Base-by-base conservation (phyloP, 495 filamentous ascomycete species). In the Trichoderma erinaceum region DNA sequence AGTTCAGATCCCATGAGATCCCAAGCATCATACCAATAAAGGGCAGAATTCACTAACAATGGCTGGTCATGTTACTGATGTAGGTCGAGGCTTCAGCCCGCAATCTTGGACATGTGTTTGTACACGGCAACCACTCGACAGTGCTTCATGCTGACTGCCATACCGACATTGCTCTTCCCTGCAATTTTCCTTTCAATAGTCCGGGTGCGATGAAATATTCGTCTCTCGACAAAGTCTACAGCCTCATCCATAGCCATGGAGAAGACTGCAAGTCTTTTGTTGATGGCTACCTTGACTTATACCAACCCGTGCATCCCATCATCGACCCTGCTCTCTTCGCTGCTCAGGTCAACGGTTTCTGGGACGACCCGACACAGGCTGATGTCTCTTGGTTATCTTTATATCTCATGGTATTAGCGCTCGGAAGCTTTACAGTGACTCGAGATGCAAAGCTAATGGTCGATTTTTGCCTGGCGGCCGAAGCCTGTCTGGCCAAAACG, bases 281-380 rank as follows among this genome's bases (percentile, higher is more conserved):
- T 21, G 18, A 52, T 7, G 48, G 18, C 48, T 52, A 52, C 11
- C 10, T 52, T 21, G 48, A 3, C 8, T 2, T 52, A 6, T 52
- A 52, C 48, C 48, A 52, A n/a, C 48, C 48, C 8, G 48, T 52
- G 18, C 48, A 52, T 52, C 48, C 48, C 5, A 52, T 52, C 48
- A 21, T 52, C n/a, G 48, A 52, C 6, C 18, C 48, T 23, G 18
- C 48, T 52, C 48, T 16, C 48, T 52, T 52, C 48, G 8, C 21
- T 11, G 21, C 25, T 11, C 16, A 52, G 10, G 21, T 25, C n/a
- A 23, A 52, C 48, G 21, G 18, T 23, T 52, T 52, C 48, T 52
- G 48, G 48, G n/a, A 52, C 18, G 48, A 52, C 21, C 18, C 48
- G 3, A 5, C 48, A 10, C 18, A 52, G n/a, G 21, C 1, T 23